Evolutionary conservation across 177 flowering plant genomes (phyloP).

Genomic region (Vitis hybrid): DNA sequence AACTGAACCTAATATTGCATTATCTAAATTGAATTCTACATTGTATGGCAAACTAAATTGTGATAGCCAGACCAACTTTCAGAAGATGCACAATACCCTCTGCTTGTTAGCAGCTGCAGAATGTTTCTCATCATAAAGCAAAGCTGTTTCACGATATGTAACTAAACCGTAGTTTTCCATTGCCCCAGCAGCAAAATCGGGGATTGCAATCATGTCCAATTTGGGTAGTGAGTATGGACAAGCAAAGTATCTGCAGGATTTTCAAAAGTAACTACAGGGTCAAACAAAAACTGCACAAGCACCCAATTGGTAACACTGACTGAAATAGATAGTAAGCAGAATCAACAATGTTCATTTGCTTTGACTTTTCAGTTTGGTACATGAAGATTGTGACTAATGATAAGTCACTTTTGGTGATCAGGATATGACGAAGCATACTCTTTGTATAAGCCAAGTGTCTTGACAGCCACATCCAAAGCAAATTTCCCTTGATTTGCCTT

Average conservation of each 20-base stretch:
- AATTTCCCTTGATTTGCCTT: slow-evolving; percentile 86
- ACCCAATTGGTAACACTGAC: neutral
- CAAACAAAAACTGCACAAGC: neutral
- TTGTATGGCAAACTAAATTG: neutral
- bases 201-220: slow-evolving; percentile 94
- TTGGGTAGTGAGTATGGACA: slow-evolving; percentile 89
- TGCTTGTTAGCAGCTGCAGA: slow-evolving; percentile 93
- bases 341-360: neutral
- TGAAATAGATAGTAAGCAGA: neutral
- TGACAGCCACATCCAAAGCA: slow-evolving; percentile 88
- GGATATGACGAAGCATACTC: slow-evolving; percentile 46
- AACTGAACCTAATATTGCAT: neutral
- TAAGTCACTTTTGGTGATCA: neutral
- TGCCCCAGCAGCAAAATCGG: slow-evolving; percentile 98
- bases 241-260: slow-evolving; percentile 72
- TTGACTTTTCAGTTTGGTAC: neutral
- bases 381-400: neutral
- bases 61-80: slow-evolving; percentile 1
- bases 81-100: slow-evolving; percentile 45
- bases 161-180: slow-evolving; percentile 99
- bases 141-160: slow-evolving; percentile 84
- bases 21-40: neutral
- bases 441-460: slow-evolving; percentile 77
- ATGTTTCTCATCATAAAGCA: slow-evolving; percentile 92
- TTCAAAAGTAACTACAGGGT: neutral